Base-by-base conservation (phyloP, 2,329 filamentous ascomycete genomes). In the Claviceps spartinae region DNA sequence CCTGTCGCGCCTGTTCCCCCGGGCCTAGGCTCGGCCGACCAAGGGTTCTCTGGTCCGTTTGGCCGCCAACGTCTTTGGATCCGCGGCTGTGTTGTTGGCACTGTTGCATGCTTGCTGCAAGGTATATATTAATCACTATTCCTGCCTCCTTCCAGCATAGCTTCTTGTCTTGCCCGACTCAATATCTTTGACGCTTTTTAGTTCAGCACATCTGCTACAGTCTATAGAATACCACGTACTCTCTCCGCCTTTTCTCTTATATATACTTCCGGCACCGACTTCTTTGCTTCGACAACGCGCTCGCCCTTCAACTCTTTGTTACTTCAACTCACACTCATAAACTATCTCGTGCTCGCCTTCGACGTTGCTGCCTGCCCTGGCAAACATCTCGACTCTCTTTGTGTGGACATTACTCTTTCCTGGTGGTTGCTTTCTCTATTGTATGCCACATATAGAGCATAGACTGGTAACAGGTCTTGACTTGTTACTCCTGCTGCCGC, bases 101-200 rank as follows among this genome's bases (percentile, higher is more conserved):
- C 42, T 14, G 42, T 24, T 16, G 42, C 20, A 43, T 43, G 24
- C 42, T 43, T 43, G 16, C 42, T 24, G 14, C 42, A 43, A 43
- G 42, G 20, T 24, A 41, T 9, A 18, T 41, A 41, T 41, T 18
- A 9, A 43, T 43, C 43, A 54, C 52, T 26, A 38, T 41, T 41
- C 52, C 44, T 47, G 47, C 52, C 40, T 34, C 42, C 44, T 48
- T 51, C 26, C 34, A 45, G 24, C 38, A 45, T 20, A 22, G n/a
- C 38, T 38, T 34, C 41, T 45, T 34, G 20, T 40, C 37, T 34
- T 36, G 30, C 14, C 41, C 22, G 22, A 30, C 45, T 47, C 45
- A 20, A 38, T 34, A 54, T 51, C 9, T 45, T 50, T 13, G 41
- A 38, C 24, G 11, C 48, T 43, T 47, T 48, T 41, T 30, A 40